Conservation (phyloP, 495 filamentous ascomycete genomes). For the Neurospora sp. region DNA sequence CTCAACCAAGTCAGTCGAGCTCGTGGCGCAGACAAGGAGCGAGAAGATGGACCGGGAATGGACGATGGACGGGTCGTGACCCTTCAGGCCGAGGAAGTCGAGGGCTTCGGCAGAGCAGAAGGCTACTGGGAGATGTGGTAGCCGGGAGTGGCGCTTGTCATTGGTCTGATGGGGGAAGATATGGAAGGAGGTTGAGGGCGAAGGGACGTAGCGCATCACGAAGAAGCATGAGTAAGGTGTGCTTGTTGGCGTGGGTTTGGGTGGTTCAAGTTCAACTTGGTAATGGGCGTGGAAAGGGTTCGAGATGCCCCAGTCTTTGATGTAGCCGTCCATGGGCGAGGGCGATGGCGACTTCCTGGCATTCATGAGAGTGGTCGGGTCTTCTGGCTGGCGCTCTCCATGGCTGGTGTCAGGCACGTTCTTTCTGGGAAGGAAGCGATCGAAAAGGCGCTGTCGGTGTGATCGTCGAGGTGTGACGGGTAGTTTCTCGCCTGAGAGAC, state of each 20-base stretch:
- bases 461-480: not conserved
- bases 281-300: not conserved
- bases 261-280: slow-evolving; percentile 14
- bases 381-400: not conserved
- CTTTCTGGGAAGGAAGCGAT: not conserved
- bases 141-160: not conserved
- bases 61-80: slow-evolving; percentile 22
- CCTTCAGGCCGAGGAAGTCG: slow-evolving; percentile 32
- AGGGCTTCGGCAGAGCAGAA: slow-evolving; percentile 25
- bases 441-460: not conserved
- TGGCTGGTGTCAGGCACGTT: not conserved
- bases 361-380: not conserved
- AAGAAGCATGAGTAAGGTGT: slow-evolving; percentile 41
- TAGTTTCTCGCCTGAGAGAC: not conserved
- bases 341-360: not conserved
- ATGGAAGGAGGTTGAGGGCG: not conserved
- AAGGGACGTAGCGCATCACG: slow-evolving; percentile 13
- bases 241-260: slow-evolving; percentile 19
- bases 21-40: slow-evolving; percentile 31
- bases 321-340: not conserved
- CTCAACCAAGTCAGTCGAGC: slow-evolving; percentile 19
- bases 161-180: not conserved
- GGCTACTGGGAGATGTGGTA: slow-evolving; percentile 8
- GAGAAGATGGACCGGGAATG: slow-evolving; percentile 41
- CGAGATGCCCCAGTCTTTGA: not conserved